phyloP scores from a whole-genome alignment of 2,329 filamentous ascomycete species.

The Ilyonectria mors-panacis region DNA sequence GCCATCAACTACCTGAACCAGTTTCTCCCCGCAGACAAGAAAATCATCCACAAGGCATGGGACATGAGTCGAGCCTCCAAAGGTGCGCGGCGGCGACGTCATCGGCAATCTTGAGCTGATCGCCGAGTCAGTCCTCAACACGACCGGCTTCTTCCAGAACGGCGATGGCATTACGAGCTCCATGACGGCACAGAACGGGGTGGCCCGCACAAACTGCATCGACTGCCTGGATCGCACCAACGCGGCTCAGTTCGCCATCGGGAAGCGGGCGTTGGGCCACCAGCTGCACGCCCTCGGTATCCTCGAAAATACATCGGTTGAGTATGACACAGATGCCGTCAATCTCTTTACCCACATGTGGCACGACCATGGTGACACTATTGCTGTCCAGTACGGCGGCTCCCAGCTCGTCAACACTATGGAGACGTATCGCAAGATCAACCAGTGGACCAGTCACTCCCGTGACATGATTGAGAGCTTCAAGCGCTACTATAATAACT shows the following conservation, averaged over 20 bases:
- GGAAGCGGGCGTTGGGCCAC: slow-evolving; percentile 91
- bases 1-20: slow-evolving; percentile 95
- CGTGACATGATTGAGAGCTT: slow-evolving; percentile 99
- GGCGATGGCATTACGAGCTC: slow-evolving; percentile 79
- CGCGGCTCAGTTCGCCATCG: slow-evolving; percentile 97
- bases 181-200: slow-evolving; percentile 85
- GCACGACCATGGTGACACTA: slow-evolving; percentile 97
- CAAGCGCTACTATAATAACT: slow-evolving; percentile 99
- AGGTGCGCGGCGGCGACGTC: slow-evolving; percentile 92
- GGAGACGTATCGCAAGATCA: slow-evolving; percentile 99
- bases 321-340: slow-evolving; percentile 95
- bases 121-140: slow-evolving; percentile 86
- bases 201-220: slow-evolving; percentile 97
- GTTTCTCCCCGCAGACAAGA: slow-evolving; percentile 85
- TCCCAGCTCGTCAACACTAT: slow-evolving; percentile 99
- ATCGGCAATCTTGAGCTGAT: slow-evolving; percentile 93
- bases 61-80: slow-evolving; percentile 99
- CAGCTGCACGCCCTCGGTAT: slow-evolving; percentile 94
- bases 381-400: slow-evolving; percentile 96
- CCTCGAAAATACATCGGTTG: slow-evolving; percentile 81
- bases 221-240: slow-evolving; percentile 98
- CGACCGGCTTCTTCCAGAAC: slow-evolving; percentile 96
- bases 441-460: slow-evolving; percentile 98
- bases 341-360: slow-evolving; percentile 99
- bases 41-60: slow-evolving; percentile 95